Conservation (phyloP, 225 moss, liverwort and hornwort genomes). For the Polytrichum commune region DNA sequence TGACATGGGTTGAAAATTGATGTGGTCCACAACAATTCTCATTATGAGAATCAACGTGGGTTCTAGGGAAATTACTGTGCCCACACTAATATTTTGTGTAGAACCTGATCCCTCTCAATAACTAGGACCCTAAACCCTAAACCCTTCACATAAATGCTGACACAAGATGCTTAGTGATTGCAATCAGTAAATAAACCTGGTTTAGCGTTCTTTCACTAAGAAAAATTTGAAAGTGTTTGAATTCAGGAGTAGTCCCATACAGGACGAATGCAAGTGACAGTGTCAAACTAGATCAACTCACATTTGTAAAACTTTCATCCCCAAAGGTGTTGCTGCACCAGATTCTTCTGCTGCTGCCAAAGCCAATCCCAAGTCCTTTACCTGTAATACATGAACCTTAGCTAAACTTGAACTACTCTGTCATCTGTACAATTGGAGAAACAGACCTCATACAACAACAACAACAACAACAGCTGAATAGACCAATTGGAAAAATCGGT, state of each 20-base stretch:
- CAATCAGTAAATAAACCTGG: no score
- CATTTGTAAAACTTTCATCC: constrained; percentile 63
- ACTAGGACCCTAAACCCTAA: not conserved
- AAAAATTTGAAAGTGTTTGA: not conserved
- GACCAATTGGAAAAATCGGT: not conserved
- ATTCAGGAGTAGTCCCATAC: not conserved
- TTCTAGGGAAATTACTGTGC: no score
- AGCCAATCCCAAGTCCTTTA: constrained; percentile 86
- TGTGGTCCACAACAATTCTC: no score
- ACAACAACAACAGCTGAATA: not conserved
- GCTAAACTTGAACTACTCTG: not conserved
- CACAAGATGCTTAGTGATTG: not conserved
- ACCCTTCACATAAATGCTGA: not conserved
- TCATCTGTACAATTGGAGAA: not conserved
- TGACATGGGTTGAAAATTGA: no score
- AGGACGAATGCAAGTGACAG: not conserved
- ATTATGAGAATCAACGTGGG: no score
- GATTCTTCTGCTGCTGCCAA: constrained; percentile 73
- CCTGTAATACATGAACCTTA: constrained; percentile 34
- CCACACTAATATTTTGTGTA: no score
- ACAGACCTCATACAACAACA: not conserved
- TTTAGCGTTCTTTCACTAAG: not conserved
- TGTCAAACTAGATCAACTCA: constrained; percentile 27
- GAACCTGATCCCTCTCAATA: no score
- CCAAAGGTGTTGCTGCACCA: constrained; percentile 57